These are phyloP conservation scores for Coniferiporia weirii DNA, from an alignment of 1,284 basidiomycete genomes.

Conservation along the genomic window DNA sequence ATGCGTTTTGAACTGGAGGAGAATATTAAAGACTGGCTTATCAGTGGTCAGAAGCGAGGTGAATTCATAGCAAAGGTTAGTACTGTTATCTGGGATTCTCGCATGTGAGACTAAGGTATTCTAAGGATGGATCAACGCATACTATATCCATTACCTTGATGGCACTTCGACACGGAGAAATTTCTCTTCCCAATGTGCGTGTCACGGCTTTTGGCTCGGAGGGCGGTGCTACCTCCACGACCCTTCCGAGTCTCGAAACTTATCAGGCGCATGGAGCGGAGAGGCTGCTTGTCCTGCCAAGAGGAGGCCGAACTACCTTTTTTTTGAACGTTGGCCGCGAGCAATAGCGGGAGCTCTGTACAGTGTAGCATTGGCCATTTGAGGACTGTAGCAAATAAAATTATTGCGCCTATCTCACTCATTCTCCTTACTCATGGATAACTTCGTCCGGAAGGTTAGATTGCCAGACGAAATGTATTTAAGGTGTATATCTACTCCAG, in stretches of 20 bases:
- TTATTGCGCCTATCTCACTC: neutral
- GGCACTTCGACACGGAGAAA: slow-evolving; percentile 72
- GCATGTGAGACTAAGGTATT: slow-evolving; percentile 13
- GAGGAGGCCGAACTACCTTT: slow-evolving; percentile 76
- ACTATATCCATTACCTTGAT: slow-evolving; percentile 64
- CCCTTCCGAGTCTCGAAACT: slow-evolving; percentile 61
- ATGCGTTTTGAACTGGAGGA: slow-evolving; percentile 77
- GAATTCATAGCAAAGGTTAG: slow-evolving; percentile 66
- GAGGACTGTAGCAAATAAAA: neutral
- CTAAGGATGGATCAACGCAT: slow-evolving; percentile 53
- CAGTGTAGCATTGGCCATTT: neutral
- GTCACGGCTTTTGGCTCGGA: slow-evolving; percentile 53
- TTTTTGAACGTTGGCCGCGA: slow-evolving; percentile 60
- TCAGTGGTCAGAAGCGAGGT: slow-evolving; percentile 75
- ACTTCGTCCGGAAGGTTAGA: neutral
- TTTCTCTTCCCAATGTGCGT: slow-evolving; percentile 63
- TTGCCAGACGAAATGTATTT: neutral
- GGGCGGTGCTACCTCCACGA: slow-evolving; percentile 44
- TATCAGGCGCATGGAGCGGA: slow-evolving; percentile 76
- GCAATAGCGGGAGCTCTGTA: neutral
- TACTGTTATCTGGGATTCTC: slow-evolving; percentile 2
- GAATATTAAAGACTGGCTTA: slow-evolving; percentile 72
- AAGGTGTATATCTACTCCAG: slow-evolving; percentile 3
- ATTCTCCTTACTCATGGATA: no score
- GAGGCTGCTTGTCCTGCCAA: slow-evolving; percentile 64